Conservation (phyloP, 2,329 filamentous ascomycete species). For the Pseudogymnoascus sp. region DNA sequence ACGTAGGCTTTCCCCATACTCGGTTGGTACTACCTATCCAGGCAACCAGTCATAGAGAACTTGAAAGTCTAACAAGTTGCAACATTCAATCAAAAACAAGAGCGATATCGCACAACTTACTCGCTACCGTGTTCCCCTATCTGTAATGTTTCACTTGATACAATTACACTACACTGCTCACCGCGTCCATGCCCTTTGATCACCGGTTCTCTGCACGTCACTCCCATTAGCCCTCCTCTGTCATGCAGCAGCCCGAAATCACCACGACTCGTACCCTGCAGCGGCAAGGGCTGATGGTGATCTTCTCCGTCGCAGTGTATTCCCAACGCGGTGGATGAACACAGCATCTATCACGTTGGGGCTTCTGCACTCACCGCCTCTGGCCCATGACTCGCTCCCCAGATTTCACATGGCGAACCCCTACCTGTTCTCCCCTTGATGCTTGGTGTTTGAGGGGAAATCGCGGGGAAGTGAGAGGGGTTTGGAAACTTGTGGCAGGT, state of each 20-base stretch:
- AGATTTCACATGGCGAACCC: background rate
- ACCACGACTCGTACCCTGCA: slow-evolving; percentile 3
- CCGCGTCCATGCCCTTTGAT: background rate
- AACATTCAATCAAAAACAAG: background rate
- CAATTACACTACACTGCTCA: background rate
- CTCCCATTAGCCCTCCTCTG: background rate
- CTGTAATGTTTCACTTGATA: background rate
- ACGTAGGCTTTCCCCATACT: background rate
- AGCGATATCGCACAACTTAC: background rate
- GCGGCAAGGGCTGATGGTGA: background rate
- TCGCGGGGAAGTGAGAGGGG: background rate
- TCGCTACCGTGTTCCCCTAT: background rate
- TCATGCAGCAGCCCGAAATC: background rate
- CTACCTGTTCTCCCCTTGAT: background rate
- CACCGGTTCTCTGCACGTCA: slow-evolving; percentile 4
- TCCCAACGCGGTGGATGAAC: background rate
- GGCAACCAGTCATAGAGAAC: background rate
- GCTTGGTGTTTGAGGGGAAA: background rate
- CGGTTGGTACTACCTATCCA: background rate
- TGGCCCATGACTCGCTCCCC: slow-evolving; percentile 1
- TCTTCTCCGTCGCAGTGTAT: background rate
- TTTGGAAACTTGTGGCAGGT: background rate
- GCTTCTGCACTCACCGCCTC: background rate
- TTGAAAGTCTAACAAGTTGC: background rate
- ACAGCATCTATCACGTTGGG: background rate